These are phyloP conservation scores for Glutinoglossum americanum DNA, from an alignment of 495 filamentous ascomycete species.

Conservation along the genomic window DNA sequence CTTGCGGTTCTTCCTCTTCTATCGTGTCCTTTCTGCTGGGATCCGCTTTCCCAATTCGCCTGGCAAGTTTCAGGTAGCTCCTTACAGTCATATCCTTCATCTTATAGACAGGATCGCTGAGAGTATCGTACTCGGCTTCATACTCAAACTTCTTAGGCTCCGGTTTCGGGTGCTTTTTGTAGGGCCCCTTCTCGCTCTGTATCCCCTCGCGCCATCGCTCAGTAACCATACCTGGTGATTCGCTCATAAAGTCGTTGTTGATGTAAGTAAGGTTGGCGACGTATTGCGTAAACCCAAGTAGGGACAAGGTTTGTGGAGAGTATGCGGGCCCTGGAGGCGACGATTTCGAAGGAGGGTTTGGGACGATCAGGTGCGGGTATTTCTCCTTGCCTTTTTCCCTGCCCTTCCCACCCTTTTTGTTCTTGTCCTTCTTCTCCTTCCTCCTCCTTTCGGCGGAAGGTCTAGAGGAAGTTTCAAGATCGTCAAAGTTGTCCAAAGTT, in stretches of 20 bases:
- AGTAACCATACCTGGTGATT: slow-evolving; percentile 3
- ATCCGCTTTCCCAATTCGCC: slow-evolving; percentile 43
- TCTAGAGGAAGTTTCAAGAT: slow-evolving; percentile 22
- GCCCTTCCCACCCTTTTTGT: slow-evolving; percentile 20
- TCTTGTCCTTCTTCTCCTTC: slow-evolving; percentile 21
- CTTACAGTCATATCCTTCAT: slow-evolving; percentile 71
- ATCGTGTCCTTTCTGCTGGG: slow-evolving; percentile 13
- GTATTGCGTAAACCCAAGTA: slow-evolving; percentile 69
- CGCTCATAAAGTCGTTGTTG: slow-evolving; percentile 37
- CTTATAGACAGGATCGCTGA: slow-evolving; percentile 47
- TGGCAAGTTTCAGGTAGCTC: slow-evolving; percentile 58
- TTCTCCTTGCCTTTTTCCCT: slow-evolving; percentile 26
- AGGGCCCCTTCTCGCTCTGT: slow-evolving; percentile 26
- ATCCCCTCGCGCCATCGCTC: slow-evolving; percentile 32
- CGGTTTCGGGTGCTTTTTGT: slow-evolving; percentile 20
- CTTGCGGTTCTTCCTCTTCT: slow-evolving; percentile 8
- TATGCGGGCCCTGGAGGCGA: slow-evolving; percentile 78
- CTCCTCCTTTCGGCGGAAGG: slow-evolving; percentile 21
- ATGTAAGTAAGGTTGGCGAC: slow-evolving; percentile 78
- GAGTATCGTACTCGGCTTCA: slow-evolving; percentile 73
- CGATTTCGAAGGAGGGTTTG: slow-evolving; percentile 47
- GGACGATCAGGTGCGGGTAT: slow-evolving; percentile 39
- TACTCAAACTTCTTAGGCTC: slow-evolving; percentile 44
- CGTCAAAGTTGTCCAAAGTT: neutral
- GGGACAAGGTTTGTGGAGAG: slow-evolving; percentile 58